Evolutionary conservation across 2,329 filamentous ascomycete species (phyloP).

Genomic region (Onygenales sp.): DNA sequence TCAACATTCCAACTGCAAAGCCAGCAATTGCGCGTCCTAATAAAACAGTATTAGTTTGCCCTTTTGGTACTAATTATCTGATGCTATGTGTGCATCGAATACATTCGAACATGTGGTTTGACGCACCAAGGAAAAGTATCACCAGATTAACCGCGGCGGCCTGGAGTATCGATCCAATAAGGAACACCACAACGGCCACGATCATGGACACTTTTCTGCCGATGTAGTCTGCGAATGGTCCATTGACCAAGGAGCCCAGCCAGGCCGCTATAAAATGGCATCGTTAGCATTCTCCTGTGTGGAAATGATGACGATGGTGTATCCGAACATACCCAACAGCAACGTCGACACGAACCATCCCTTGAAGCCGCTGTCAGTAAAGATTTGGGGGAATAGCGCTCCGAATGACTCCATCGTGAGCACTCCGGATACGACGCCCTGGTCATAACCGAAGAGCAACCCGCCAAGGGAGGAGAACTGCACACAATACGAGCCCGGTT

Average conservation of each 20-base stretch:
- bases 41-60: background rate
- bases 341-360: conserved; percentile 46
- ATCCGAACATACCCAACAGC: conserved; percentile 27
- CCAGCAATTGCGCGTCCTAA: conserved; percentile 36
- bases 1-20: conserved; percentile 33
- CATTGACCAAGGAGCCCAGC: conserved; percentile 40
- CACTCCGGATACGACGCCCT: conserved; percentile 41
- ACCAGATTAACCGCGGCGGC: conserved; percentile 32
- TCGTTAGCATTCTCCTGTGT: background rate
- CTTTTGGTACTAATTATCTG: background rate
- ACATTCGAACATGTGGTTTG: background rate
- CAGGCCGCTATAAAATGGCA: conserved; percentile 30
- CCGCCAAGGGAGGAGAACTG: conserved; percentile 34
- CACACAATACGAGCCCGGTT: background rate
- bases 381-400: conserved; percentile 31
- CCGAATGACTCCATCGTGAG: conserved; percentile 39
- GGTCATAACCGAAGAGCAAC: conserved; percentile 43
- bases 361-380: conserved; percentile 38
- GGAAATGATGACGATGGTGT: background rate
- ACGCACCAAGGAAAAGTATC: conserved; percentile 35
- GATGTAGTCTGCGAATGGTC: conserved; percentile 42
- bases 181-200: conserved; percentile 43
- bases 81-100: background rate
- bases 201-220: conserved; percentile 44
- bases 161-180: conserved; percentile 41